Base-by-base conservation (phyloP, 768 basidiomycete species). In the Cystobasidium tubakii region DNA sequence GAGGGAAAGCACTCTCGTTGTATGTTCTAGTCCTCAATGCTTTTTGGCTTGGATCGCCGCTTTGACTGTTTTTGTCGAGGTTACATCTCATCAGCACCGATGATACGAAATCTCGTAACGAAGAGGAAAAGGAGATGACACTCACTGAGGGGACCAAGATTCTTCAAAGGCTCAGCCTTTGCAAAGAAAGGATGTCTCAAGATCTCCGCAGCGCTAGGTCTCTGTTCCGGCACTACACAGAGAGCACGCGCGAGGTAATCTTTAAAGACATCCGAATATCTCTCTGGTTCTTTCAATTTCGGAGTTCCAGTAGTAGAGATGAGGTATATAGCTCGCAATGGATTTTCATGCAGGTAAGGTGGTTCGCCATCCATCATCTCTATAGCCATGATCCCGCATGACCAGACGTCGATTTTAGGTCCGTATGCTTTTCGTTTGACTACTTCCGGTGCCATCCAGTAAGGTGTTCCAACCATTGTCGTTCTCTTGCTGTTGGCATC, bases 401-500 rank as follows among this genome's bases (percentile, higher is more conserved):
- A 94, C 95, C 95, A 98, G 54, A 99, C 93, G 79, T 99, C 96
- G 2, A 93, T 95, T 80, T 96, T 98, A 71, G 90, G 89, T 79
- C 97, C 95, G 81, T 99, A 98, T 44, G 88, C 86, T 17, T 91
- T 87, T 76, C 82, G 80, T 77, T 92, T 91, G 17, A 95, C 90
- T 1, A 98, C 92, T 82, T 99, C 96, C 0, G 96, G 96, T 0
- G 96, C 96, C 96, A 99, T 99, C 95, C 95, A 98, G 80, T 96
- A 93, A 0, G 94, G 95, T 1, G 96, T 98, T 0, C 96, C 96
- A 76, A 94, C 92, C 79, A 97, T 86, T 0, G 96, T 99, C 73
- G 94, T 93, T 34, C 96, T 87, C 81, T 98, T 98, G 80, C 92
- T 92, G 7, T 89, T 88, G 1, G 87, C 85, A 23, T 82, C 82